Evolutionary conservation across 108 stramenopile species (phyloP), one percentile per base, ranked within the genome.

Genomic region (Discostella pseudostelligera): DNA sequence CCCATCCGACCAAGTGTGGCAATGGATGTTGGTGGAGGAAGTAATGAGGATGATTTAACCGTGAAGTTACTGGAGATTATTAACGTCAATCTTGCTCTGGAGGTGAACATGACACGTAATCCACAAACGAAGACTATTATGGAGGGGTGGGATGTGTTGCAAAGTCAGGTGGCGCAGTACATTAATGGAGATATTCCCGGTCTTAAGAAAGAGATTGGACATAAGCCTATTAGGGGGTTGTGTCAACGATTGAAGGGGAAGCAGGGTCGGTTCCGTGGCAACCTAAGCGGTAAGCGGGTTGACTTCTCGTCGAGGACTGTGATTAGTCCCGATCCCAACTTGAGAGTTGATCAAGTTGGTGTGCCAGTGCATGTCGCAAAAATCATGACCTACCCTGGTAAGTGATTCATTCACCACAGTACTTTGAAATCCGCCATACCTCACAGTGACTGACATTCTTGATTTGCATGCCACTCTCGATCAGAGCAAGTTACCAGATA

Each of bases 1-100:
- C 96, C 97, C n/a, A 99, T 99, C 68, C 87, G 99, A n/a, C 99
- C 99, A 9, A 95, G 95, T 24, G 99, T 98, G 39, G 88, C 96
- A 0, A 95, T 97, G 90, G 99, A 99, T 66, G 80, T 85, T n/a
- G 97, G 96, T 22, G 96, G 96, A 24, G 96, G 96, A 16, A 88
- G 83, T 44, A 95, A 97, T 70, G 99, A 98, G 72, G 98, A 99
- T 84, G 98, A 99, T 73, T 85, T 99, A 61, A 98, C 98, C 4
- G 94, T 97, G 46, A 98, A 99, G 76, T 77, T 99, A 25, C 93
- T 96, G 77, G 98, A 97, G 68, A 96, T 99, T 63, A 72, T 98
- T 35, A 96, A 95, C 80, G 86, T 98, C 20, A 99, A 99, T 85
- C 86, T 82, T 7, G 93, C 96, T 19, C 74, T 99, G 40, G 84